A percentile compares a stretch with the other conserved stretches of the same genome.
phyloP scores from a whole-genome alignment of 352 stramenopile genomes.

The Discostella stelligera region DNA sequence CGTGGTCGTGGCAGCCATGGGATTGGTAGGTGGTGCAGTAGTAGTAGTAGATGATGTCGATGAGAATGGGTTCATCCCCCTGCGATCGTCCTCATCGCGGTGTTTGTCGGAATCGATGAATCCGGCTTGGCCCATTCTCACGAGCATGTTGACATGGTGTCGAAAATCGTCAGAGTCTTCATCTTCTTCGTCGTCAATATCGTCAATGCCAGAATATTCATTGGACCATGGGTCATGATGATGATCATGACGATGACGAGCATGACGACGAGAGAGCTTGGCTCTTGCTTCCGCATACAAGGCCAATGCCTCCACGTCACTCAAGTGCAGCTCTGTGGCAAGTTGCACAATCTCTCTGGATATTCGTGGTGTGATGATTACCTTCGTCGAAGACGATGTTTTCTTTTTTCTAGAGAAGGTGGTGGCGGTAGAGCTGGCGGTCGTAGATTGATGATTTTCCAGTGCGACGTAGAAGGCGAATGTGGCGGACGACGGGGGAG shows the following conservation, averaged over 20 bases:
- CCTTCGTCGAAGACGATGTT: slow-evolving; percentile 28
- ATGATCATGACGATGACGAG: neutral
- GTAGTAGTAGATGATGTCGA: neutral
- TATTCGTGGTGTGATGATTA: slow-evolving; percentile 53
- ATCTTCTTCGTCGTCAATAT: slow-evolving; percentile 16
- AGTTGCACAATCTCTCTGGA: slow-evolving; percentile 52
- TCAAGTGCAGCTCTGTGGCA: slow-evolving; percentile 61
- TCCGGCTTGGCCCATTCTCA: neutral
- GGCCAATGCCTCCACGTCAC: slow-evolving; percentile 48
- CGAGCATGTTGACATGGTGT: neutral
- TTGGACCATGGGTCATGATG: neutral
- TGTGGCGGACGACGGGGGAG: too few species aligned
- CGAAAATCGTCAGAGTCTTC: neutral
- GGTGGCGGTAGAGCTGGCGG: neutral
- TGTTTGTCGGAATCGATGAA: neutral
- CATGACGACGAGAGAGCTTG: neutral
- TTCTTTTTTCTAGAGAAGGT: neutral
- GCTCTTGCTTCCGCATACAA: slow-evolving; percentile 52
- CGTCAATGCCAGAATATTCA: slow-evolving; percentile 28
- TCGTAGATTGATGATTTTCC: neutral
- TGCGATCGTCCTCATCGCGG: neutral
- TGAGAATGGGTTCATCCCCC: neutral
- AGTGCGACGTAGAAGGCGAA: neutral
- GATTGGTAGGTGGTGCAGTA: neutral
- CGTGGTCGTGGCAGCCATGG: neutral